phyloP scores from a whole-genome alignment of 768 basidiomycete genomes.

The Trametes gibbosa region DNA sequence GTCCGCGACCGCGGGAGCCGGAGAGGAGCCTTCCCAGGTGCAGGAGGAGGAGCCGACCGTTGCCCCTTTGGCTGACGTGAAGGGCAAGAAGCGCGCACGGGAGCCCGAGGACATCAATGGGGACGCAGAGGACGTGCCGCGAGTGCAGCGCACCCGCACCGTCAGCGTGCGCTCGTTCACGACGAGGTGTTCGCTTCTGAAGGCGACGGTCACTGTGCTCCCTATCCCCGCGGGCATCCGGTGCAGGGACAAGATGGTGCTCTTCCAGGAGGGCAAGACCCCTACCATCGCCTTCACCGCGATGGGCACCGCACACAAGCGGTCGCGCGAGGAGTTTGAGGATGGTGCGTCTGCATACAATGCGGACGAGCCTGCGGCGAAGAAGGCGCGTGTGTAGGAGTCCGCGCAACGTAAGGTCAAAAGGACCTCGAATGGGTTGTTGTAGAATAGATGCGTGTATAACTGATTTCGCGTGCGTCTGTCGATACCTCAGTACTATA shows the following conservation, averaged over 20 bases:
- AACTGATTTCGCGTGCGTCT: background rate
- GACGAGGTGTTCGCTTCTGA: background rate
- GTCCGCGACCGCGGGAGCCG: background rate
- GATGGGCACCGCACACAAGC: background rate
- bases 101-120: background rate
- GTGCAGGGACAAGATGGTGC: background rate
- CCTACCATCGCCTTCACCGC: too few relatives aligned
- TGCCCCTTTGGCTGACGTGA: background rate
- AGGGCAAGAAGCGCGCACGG: constrained; percentile 13
- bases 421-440: background rate
- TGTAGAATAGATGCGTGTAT: constrained; percentile 4
- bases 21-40: background rate
- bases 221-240: constrained; percentile 1
- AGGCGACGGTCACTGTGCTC: constrained; percentile 1
- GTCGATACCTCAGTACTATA: background rate
- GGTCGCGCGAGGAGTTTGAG: constrained; percentile 9
- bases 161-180: constrained; percentile 4
- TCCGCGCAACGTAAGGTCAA: background rate
- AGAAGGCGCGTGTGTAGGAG: constrained; percentile 4
- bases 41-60: background rate
- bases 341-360: background rate
- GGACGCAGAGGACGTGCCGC: background rate
- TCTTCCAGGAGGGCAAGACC: background rate
- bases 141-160: background rate
- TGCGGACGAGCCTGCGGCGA: constrained; percentile 3